Conservation (phyloP, 179 eudicot species). For the Dionaea muscipula region DNA sequence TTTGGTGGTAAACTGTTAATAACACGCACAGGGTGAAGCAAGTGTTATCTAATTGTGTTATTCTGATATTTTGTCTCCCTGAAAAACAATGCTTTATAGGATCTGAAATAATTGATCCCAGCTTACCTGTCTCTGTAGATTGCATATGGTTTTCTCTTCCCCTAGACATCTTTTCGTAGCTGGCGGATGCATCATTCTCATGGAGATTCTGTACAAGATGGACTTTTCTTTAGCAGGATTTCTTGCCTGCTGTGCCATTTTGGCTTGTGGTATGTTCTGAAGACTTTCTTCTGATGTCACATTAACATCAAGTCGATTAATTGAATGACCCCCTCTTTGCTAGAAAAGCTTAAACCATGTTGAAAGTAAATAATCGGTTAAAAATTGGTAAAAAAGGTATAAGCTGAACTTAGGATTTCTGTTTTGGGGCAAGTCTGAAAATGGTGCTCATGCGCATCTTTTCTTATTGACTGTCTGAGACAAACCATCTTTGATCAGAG, state of each 20-base stretch:
- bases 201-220: slow-evolving; percentile 73
- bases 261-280: slow-evolving; percentile 62
- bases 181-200: slow-evolving; percentile 68
- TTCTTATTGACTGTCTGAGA: no score
- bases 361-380: no score
- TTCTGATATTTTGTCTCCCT: neutral
- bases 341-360: no score
- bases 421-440: no score
- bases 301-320: no score
- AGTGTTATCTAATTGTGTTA: neutral
- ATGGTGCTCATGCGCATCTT: no score
- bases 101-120: slow-evolving; percentile 7
- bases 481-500: no score
- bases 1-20: neutral
- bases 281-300: neutral
- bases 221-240: slow-evolving; percentile 78
- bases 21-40: neutral
- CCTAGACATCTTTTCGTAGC: slow-evolving; percentile 89
- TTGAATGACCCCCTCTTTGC: no score
- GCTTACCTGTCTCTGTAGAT: slow-evolving; percentile 30
- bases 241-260: slow-evolving; percentile 52
- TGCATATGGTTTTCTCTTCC: slow-evolving; percentile 97
- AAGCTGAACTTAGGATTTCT: no score
- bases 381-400: no score
- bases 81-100: neutral